phyloP scores from a whole-genome alignment of 495 filamentous ascomycete species.

The Oleoguttula mirabilis region DNA sequence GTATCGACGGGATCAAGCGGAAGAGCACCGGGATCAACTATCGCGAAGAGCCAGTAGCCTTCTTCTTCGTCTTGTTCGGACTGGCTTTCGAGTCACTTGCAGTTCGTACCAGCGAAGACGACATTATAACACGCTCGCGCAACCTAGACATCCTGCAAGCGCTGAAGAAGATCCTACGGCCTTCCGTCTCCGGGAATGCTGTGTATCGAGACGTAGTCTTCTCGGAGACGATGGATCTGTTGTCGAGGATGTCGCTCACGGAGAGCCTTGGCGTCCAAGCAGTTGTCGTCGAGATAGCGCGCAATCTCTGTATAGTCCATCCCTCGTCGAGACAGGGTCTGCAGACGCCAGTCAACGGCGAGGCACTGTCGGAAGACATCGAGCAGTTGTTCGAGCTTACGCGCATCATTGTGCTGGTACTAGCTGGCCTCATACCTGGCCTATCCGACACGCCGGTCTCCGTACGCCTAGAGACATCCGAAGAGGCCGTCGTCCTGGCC shows the following conservation, averaged over 20 bases:
- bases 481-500: conserved; percentile 75
- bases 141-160: conserved; percentile 82
- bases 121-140: conserved; percentile 60
- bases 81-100: conserved; percentile 92
- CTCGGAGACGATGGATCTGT: conserved; percentile 89
- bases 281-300: conserved; percentile 83
- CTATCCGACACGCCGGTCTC: conserved; percentile 49
- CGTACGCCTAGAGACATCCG: conserved; percentile 58
- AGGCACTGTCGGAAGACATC: conserved; percentile 86
- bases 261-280: conserved; percentile 81
- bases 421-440: conserved; percentile 77
- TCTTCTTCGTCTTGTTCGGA: conserved; percentile 97
- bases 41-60: conserved; percentile 92
- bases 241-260: conserved; percentile 85
- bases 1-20: conserved; percentile 26
- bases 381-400: conserved; percentile 97
- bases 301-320: conserved; percentile 78
- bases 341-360: conserved; percentile 29
- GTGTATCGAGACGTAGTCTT: conserved; percentile 95
- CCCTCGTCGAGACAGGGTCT: conserved; percentile 67
- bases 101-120: conserved; percentile 58
- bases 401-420: conserved; percentile 82
- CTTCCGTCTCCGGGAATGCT: conserved; percentile 88
- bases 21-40: conserved; percentile 75
- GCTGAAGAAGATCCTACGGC: conserved; percentile 86